Conservation (phyloP, 441 rosid genomes). For the Aleurites moluccanus region DNA sequence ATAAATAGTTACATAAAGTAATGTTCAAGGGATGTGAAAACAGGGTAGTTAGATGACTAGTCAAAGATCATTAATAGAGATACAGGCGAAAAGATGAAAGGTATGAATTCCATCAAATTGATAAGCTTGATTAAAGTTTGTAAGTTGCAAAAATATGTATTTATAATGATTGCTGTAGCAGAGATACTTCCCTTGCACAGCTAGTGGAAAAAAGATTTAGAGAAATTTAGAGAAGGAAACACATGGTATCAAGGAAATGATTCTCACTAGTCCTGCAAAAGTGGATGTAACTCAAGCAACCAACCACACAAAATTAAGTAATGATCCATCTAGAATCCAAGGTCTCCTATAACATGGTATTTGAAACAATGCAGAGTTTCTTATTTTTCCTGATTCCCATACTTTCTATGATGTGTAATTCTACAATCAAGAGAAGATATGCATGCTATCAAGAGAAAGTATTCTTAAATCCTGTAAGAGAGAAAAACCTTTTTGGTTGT, state of each 20-base stretch:
- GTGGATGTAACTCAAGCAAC: neutral
- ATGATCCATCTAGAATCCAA: neutral
- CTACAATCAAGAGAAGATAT: neutral
- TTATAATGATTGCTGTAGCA: neutral
- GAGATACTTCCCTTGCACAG: neutral
- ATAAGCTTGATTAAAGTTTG: neutral
- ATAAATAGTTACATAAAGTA: neutral
- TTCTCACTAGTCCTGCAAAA: neutral
- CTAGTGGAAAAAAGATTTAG: conserved; percentile 1
- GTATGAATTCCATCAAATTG: neutral
- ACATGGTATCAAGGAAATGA: neutral
- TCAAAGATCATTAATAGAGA: neutral
- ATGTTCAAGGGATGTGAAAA: neutral
- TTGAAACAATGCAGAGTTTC: neutral
- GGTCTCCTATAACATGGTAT: neutral
- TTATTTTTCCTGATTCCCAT: neutral
- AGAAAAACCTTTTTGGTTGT: conserved; percentile 79
- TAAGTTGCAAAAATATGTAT: neutral
- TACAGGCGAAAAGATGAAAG: neutral
- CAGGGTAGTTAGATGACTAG: neutral
- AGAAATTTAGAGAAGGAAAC: neutral
- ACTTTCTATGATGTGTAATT: neutral
- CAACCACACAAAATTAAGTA: neutral
- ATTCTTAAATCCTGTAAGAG: neutral
- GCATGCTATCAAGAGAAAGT: neutral